Evolutionary conservation across 2,329 filamentous ascomycete species (phyloP).

Genomic region (Zelopaecilomyces penicillatus): DNA sequence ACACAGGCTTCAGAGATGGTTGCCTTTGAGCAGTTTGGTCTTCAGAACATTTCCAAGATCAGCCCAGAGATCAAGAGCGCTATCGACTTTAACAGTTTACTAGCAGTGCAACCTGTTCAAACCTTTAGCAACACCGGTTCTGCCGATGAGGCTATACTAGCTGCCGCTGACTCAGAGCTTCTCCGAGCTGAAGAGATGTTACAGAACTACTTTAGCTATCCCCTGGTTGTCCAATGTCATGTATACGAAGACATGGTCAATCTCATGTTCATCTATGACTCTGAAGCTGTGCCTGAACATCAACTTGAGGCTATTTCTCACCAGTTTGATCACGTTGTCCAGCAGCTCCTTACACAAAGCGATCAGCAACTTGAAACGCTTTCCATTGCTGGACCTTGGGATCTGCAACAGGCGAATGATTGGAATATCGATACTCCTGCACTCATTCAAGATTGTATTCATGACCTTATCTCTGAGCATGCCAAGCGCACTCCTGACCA

Average conservation of each 20-base stretch:
- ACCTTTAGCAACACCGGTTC: not conserved
- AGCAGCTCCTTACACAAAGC: not conserved
- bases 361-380: not conserved
- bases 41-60: slow-evolving; percentile 8
- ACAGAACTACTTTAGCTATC: slow-evolving; percentile 7
- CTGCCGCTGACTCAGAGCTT: not conserved
- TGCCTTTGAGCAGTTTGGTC: slow-evolving; percentile 15
- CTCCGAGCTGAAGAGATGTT: slow-evolving; percentile 1
- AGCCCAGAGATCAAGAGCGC: not conserved
- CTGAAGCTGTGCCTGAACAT: not conserved
- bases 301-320: slow-evolving; percentile 1
- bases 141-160: not conserved
- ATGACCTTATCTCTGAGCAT: slow-evolving; percentile 1
- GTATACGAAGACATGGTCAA: not conserved
- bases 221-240: slow-evolving; percentile 5
- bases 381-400: slow-evolving; percentile 1
- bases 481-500: not conserved
- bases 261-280: slow-evolving; percentile 1
- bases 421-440: slow-evolving; percentile 3
- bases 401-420: not conserved
- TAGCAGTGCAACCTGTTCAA: slow-evolving; percentile 2
- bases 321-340: slow-evolving; percentile 4
- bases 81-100: slow-evolving; percentile 3
- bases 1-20: slow-evolving; percentile 14
- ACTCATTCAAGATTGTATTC: slow-evolving; percentile 1